Evolutionary conservation across 306 rosid genomes (phyloP), one percentile per base, ranked within the genome.

Genomic region (Amphicarpaea edgeworthii): DNA sequence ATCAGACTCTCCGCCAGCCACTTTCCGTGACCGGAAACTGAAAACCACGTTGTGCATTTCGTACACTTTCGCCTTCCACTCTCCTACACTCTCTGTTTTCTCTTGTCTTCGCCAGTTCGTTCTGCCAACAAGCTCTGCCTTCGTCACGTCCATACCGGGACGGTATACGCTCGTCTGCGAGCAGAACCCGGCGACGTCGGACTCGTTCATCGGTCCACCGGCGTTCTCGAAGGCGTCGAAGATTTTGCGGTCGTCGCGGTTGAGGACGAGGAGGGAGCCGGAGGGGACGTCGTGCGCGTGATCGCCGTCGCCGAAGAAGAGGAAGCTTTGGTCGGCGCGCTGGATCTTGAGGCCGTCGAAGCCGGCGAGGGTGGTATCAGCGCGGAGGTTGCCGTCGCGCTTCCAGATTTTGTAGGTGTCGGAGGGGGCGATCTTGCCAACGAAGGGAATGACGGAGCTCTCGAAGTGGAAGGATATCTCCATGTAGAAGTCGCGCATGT

Each of bases 271-370:
- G 15, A 93, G 43, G 0, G 98, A 85, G 0, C 98, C 96, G 0
- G 69, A 0, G 5, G 95, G 81, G 6, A 93, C 47, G 32, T 82
- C 93, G 74, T 83, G 98, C 60, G 60, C 60, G 4, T 51, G 83
- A 58, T 93, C 91, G 1, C 94, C 94, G 67, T 93, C 96, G 0
- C 96, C 98, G 30, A 93, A 90, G 76, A 93, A 93, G 75, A 93
- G 89, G 68, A 93, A 93, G 81, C 98, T 93, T 89, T 93, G 96
- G 58, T 93, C 98, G 43, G 98, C 93, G 30, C 96, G 93, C 68
- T 93, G 96, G 73, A 93, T 93, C 64, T 90, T 93, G 75, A 93
- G 46, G 14, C 98, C 96, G 42, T 93, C 98, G 74, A 93, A 93
- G 41, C 96, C 98, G 1, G 96, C 98, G 28, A 89, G 73, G 0